A percentile compares a stretch with the other conserved stretches of the same genome.
Conservation (phyloP, 2,329 filamentous ascomycete genomes). For the Corniculantispora saksenae region DNA sequence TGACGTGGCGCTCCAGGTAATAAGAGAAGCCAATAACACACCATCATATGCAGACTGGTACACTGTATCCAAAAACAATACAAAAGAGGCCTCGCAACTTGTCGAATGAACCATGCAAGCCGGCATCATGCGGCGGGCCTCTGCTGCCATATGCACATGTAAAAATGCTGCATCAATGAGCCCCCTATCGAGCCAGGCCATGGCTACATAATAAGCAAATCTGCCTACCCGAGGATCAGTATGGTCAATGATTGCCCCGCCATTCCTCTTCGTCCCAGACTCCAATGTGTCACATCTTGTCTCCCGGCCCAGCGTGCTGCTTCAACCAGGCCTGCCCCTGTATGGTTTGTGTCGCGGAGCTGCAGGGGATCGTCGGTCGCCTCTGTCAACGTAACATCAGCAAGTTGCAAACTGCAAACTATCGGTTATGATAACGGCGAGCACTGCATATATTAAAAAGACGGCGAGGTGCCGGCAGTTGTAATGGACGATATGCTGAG, state of each 20-base stretch:
- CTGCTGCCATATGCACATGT: neutral
- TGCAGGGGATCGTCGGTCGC: neutral
- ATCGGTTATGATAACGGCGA: neutral
- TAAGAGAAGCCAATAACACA: neutral
- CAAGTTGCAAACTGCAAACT: neutral
- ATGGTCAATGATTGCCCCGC: neutral
- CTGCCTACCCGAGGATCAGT: neutral
- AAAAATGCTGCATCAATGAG: too few species aligned
- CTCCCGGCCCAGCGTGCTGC: neutral
- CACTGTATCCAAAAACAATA: neutral
- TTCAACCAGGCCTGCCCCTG: neutral
- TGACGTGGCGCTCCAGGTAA: constrained; percentile 12
- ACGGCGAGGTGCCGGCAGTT: neutral
- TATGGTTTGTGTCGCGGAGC: constrained; percentile 2
- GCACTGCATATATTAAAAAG: neutral
- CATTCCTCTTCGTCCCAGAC: neutral
- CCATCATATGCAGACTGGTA: neutral
- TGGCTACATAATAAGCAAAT: neutral
- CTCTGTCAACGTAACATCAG: neutral
- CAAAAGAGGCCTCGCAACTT: neutral
- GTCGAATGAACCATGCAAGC: neutral
- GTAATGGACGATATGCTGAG: too few species aligned
- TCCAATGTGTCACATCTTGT: neutral
- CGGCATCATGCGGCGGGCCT: neutral
- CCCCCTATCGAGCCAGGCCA: too few species aligned